Base-by-base conservation (phyloP, 2,329 filamentous ascomycete species). In the Fusarium sacchari region DNA sequence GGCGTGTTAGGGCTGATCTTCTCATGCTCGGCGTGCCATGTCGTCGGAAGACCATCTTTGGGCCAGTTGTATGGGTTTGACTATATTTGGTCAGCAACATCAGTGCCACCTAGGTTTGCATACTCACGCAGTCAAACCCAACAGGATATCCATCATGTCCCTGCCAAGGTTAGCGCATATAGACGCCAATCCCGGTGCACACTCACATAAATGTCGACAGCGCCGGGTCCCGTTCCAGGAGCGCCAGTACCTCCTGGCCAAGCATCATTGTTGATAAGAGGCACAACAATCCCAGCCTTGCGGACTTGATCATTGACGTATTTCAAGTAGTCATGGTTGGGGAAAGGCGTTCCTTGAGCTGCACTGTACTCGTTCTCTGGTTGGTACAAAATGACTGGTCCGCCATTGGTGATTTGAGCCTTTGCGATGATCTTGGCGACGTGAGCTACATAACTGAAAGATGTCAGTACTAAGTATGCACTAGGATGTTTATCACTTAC, bases 391-490 rank as follows among this genome's bases (percentile, higher is more conserved):
- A 97, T 94, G 13, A 97, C 87, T 0, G 93, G 93, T 0, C 94
- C 94, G 1, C 93, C 94, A 59, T 95, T 93, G 3, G 93, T 96
- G 77, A 97, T 95, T 76, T 96, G 93, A 1, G 89, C 90, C 61
- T 90, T 89, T 8, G 93, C 92, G 73, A 97, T 91, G 14, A 91
- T 89, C 18, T 86, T 85, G 32, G 88, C 88, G 55, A 95, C 87
- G 14, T 89, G 85, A 12, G 85, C 80, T 72, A 90, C 87, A 73
- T 94, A 77, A 7, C 67, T 75, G 1, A 4, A 11, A 7, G 3
- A 5, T 4, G 1, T 76, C 6, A 74, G 47, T 15, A 12, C 13
- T 6, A 2, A 5, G 5, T 1, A 3, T 32, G 1, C 7, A 6
- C 4, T 13, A 2, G 7, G 0, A 2, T 7, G 0, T 4, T 14